phyloP scores from a whole-genome alignment of 257 asterid genomes.

The Nicotiana tabacum region DNA sequence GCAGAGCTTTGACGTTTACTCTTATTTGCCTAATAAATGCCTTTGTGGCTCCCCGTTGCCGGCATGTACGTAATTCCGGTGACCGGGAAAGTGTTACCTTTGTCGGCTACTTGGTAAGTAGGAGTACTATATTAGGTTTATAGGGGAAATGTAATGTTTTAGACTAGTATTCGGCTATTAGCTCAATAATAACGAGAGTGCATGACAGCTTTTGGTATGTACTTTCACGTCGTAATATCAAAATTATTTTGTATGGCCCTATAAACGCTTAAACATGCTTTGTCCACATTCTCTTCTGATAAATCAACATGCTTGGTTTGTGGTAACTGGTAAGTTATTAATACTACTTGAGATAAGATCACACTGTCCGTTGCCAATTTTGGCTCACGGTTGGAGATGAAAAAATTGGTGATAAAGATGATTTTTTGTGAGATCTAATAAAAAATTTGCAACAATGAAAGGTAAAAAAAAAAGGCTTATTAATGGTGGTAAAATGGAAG shows the following conservation, averaged over 20 bases:
- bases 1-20: slow-evolving; percentile 26
- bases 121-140: not conserved
- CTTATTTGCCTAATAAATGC: slow-evolving; percentile 40
- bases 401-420: no score
- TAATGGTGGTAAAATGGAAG: no score
- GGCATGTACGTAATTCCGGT: slow-evolving; percentile 9
- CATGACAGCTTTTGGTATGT: no score
- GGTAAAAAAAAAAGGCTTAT: no score
- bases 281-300: slow-evolving; percentile 83
- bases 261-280: slow-evolving; percentile 77
- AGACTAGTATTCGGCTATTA: no score
- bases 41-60: slow-evolving; percentile 56
- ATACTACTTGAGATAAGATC: slow-evolving; percentile 30
- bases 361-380: no score
- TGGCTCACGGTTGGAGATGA: no score
- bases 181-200: no score
- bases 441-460: no score
- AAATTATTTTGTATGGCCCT: slow-evolving; percentile 18
- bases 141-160: no score
- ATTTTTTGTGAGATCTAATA: no score
- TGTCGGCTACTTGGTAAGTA: not conserved
- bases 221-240: no score
- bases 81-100: not conserved
- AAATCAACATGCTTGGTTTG: slow-evolving; percentile 84
- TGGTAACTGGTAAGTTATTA: slow-evolving; percentile 30